Base-by-base conservation (phyloP, 2,329 filamentous ascomycete species). In the Didymosphaeria variabile region DNA sequence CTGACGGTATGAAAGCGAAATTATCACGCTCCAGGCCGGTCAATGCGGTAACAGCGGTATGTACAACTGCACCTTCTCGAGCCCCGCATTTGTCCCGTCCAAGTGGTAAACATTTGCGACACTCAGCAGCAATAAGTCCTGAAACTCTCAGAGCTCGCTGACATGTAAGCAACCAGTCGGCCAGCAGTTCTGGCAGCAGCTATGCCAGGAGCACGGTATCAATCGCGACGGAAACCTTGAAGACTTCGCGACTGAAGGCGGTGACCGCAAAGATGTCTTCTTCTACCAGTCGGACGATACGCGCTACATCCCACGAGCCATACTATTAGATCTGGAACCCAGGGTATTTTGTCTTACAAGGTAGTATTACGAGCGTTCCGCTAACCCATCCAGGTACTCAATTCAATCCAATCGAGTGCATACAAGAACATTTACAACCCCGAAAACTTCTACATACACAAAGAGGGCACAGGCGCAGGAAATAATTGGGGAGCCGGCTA, bases 361-460 rank as follows among this genome's bases (percentile, higher is more conserved):
- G 19, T 13, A 1, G n/a, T 38, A 12, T 9, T 6, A 19, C 17
- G 19, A 45, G 13, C 15, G 13, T 17, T 9, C 7, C 19, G 23
- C 52, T 53, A 17, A 52, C n/a, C 12, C 3, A 5, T 19, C 23
- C 65, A 87, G 89, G 91, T 98, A 65, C 91, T 99, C 75, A 91
- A 98, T 76, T 84, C 89, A 63, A 99, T 99, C 70, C 94, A 98
- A 81, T 91, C 90, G 10, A 93, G 95, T 1, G 90, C 94, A 0
- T 99, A 99, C 84, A 93, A 91, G 79, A 98, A 99, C 79, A 99
- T 99, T 62, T 99, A 99, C 87, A 99, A 99, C 77, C 95, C 95
- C 0, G 95, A 99, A 80, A 99, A 99, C 84, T 97, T 98, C 82
- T 99, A 96, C 78, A 88, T 98, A 56, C 93, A 94, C 72, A 96